Base-by-base conservation (phyloP, 1,139 yeast genomes). In the Taiozyma sp. region DNA sequence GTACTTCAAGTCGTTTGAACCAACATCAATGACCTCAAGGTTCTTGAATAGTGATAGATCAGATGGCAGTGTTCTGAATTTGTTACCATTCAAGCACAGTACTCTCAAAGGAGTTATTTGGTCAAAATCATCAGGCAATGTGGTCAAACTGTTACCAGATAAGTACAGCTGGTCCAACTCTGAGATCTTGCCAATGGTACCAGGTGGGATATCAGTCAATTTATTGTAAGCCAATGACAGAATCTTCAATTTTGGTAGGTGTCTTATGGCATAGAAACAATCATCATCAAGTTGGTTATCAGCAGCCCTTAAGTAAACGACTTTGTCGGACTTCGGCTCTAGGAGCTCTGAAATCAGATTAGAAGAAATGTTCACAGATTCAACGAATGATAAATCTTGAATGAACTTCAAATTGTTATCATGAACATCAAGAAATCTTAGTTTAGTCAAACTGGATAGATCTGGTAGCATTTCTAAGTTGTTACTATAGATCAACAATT, bases 1-100 rank as follows among this genome's bases (percentile, higher is more conserved):
- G 68, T 93, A 93, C 63, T 92, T 87, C 66, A 95, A 74, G 57
- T 84, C 87, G 66, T 95, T 95, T 4, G 96, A 88, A 3, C 98
- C 96, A 19, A 90, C 95, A 70, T 95, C 99, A 45, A 95, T 76
- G 19, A 84, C 85, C 42, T 79, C 80, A 60, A 95, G 71, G 38
- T 80, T 78, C 1, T 71, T 65, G 51, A 91, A 75, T 55, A 84
- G 84, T 19, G 95, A 84, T 50, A 95, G 70, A 65, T 93, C 99
- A 0, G 97, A 88, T 0, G 99, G 99, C 45, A 95, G 69, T 0
- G 97, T 82, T 48, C 87, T 89, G 58, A 95, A 77, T 64, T 88
- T 87, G 67, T 95, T 95, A 60, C 88, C 87, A 65, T 93, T 93
- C 58, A 90, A 69, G 68, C 79, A 85, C 44, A 95, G 70, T 1